A percentile compares a stretch with the other conserved stretches of the same genome.
Conservation (phyloP, 352 stramenopile genomes). For the Peronospora tabacina region DNA sequence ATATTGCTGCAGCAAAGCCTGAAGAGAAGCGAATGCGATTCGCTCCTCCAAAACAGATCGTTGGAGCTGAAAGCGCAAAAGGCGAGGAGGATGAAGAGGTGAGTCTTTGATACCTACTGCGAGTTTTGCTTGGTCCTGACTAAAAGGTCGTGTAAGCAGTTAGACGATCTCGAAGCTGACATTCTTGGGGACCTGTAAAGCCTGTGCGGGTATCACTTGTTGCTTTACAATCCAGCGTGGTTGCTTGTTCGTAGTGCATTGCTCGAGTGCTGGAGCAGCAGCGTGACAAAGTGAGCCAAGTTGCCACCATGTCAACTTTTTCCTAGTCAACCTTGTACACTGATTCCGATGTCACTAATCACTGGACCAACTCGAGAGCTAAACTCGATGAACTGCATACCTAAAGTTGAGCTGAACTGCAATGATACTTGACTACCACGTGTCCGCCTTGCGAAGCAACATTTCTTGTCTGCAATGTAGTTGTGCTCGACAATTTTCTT, state of each 20-base stretch:
- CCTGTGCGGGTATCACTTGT: neutral
- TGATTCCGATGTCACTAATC: neutral
- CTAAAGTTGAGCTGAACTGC: neutral
- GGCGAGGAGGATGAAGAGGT: slow-evolving; percentile 38
- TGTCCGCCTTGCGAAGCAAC: no score
- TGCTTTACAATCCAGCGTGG: neutral
- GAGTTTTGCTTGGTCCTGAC: slow-evolving; percentile 1
- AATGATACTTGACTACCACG: neutral
- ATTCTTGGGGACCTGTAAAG: slow-evolving; percentile 55
- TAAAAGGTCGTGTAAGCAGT: slow-evolving; percentile 21
- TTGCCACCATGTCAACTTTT: neutral
- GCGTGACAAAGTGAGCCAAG: slow-evolving; percentile 7
- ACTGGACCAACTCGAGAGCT: neutral
- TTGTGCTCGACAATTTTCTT: no score
- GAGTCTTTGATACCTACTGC: slow-evolving; percentile 15
- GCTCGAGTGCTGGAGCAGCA: slow-evolving; percentile 1
- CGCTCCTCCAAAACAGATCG: slow-evolving; percentile 3
- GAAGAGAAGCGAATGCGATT: slow-evolving; percentile 23
- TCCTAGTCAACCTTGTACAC: neutral
- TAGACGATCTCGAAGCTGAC: slow-evolving; percentile 72
- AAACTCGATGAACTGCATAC: neutral
- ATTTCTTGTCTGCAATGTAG: no score
- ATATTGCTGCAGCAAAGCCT: slow-evolving; percentile 5
- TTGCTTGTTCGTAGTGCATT: slow-evolving; percentile 2
- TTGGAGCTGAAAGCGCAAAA: slow-evolving; percentile 23